These are phyloP conservation scores for Yamadazyma blattariae DNA, from an alignment of 1,139 yeast species.

Conservation along the genomic window DNA sequence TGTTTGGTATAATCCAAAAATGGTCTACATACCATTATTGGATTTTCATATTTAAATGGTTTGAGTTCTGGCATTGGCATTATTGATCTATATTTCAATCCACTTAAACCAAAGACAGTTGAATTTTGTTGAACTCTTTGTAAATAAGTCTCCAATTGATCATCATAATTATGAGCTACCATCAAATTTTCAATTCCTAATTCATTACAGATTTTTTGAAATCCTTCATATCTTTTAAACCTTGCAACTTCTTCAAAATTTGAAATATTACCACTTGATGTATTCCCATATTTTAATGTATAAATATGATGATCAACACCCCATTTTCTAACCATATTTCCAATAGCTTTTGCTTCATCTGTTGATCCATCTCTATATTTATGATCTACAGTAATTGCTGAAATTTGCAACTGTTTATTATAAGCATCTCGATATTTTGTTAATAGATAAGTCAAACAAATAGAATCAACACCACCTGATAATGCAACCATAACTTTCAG, in stretches of 20 bases:
- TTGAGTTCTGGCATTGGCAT: conserved; percentile 24
- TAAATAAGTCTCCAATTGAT: conserved; percentile 68
- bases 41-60: conserved; percentile 14
- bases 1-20: conserved; percentile 44
- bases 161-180: conserved; percentile 70
- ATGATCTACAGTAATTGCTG: conserved; percentile 61
- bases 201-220: conserved; percentile 33
- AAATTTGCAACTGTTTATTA: conserved; percentile 27
- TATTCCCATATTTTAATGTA: conserved; percentile 28
- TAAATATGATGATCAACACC: conserved; percentile 39
- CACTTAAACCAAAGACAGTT: conserved; percentile 56
- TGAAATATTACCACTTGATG: conserved; percentile 21
- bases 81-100: conserved; percentile 25
- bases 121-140: conserved; percentile 55
- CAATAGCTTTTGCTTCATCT: conserved; percentile 46
- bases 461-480: conserved; percentile 83
- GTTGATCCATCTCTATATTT: conserved; percentile 44
- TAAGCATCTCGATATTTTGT: conserved; percentile 24
- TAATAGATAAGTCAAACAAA: conserved; percentile 56
- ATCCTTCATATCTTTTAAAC: conserved; percentile 43
- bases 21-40: conserved; percentile 47
- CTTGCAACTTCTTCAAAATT: conserved; percentile 62
- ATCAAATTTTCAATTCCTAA: conserved; percentile 33
- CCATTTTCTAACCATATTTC: conserved; percentile 30
- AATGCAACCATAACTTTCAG: conserved; percentile 42